Evolutionary conservation across 495 filamentous ascomycete genomes (phyloP), one percentile per base, ranked within the genome.

Genomic region (Alectoria sarmentosa): DNA sequence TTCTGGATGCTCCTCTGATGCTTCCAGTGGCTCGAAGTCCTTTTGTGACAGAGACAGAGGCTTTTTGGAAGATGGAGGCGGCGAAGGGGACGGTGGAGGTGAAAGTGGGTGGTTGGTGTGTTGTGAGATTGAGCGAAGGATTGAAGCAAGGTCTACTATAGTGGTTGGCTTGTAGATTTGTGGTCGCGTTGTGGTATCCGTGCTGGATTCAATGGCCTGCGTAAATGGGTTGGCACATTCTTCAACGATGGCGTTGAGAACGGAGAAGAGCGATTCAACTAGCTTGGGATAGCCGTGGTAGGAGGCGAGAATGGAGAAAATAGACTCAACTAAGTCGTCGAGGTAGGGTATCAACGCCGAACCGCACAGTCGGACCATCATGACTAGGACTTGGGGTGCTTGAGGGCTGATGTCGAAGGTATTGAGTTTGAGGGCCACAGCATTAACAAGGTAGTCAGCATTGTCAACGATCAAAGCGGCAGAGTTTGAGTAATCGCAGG

Each of bases 371-470:
- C 83, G 86, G 61, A 98, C 82, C 90, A 99, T 94, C 92, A 99
- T 97, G 14, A 89, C 81, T 19, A 99, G 78, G 0, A 98, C 95
- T 68, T 90, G 88, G 21, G 92, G 92, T 14, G 91, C 90, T 63
- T 95, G 88, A 3, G 93, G 93, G 0, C 91, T 93, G 61, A 97
- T 85, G 61, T 97, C 91, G 69, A 96, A 90, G 0, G 86, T 91
- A 67, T 96, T 96, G 36, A 99, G 80, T 64, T 93, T 90, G 30
- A 97, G 77, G 0, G 89, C 89, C 9, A 98, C 86, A 0, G 93
- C 89, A 71, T 97, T 98, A 57, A 96, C 87, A 76, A 99, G 87
- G 73, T 99, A 99, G 73, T 99, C 94, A 32, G 89, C 92, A 67
- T 99, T 99, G 38, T 91, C 87, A 56, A 97, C 82, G 55, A 99